Base-by-base conservation (phyloP, 2,329 filamentous ascomycete species). In the Trichophyton equinum region DNA sequence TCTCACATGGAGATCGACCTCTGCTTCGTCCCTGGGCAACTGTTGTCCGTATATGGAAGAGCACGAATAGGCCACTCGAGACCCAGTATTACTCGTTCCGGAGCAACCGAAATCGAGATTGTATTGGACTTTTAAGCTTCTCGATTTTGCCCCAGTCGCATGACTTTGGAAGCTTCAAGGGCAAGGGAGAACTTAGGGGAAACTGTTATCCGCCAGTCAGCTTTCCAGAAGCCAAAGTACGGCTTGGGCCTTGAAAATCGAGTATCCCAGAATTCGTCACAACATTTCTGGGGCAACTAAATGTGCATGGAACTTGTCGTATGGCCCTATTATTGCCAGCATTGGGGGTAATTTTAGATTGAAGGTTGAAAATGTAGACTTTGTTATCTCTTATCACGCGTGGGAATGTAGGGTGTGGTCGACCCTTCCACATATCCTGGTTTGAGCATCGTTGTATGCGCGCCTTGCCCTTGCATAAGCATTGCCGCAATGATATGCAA, bases 401-500 rank as follows among this genome's bases (percentile, higher is more conserved):
- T 7, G 27, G 22, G 27, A 53, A 5, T 18, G 13, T 13, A 53
- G 9, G 33, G 22, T 53, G 22, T 25, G 22, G 49, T 30, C 30
- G 18, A 27, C 33, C 18, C 11, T 51, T 51, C 4, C 18, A 27
- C 46, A 20, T 25, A 53, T 33, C 49, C 49, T 15, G 22, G 49
- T 53, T 53, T 25, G 22, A 30, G 22, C 49, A 27, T 53, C 49
- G 27, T 33, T 25, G 27, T 53, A 53, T 53, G 49, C 49, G 22
- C 46, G 25, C 49, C 22, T 33, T 53, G 49, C 49, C 49, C 49
- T 53, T 53, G 49, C 49, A 53, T 53, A 22, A 33, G 49, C 22
- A 53, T 53, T 53, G 27, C 49, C 27, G 49, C 49, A 53, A n/a
- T 25, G 49, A 53, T 53, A 53, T 53, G 49, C 49, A 53, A 53